Evolutionary conservation across 345 rosid genomes (phyloP), one percentile per base, ranked within the genome.

Genomic region (Dipteronia sinensis): DNA sequence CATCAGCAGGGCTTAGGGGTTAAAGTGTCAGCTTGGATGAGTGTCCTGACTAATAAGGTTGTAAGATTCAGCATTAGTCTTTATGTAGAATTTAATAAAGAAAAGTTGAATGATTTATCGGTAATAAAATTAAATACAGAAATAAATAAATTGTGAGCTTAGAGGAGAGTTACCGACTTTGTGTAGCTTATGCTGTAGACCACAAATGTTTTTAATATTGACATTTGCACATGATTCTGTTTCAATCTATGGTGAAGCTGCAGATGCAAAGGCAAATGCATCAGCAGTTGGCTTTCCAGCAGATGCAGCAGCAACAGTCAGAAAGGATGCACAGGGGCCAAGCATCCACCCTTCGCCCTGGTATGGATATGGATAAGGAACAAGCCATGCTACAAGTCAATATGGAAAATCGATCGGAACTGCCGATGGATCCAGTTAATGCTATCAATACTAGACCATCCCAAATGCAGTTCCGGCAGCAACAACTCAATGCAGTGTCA

Each of bases 321-420:
- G 97, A 92, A 74, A 83, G 88, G 79, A 64, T 86, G 65, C 93
- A 91, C 25, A 87, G 91, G 80, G 92, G 89, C 23, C 94, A 88
- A 82, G 79, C 79, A 53, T 72, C 97, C 73, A 81, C 86, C 62
- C 82, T 89, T 68, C 89, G 91, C 78, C 88, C 94, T 34, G 86
- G 70, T 53, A 85, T 87, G 86, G 99, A 91, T 27, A 83, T 88
- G 70, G 96, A 90, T 62, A 95, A 92, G 80, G 97, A 89, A 78
- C 84, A 90, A 83, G 88, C 91, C 49, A 15, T 87, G 85, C 94
- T 91, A 53, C 94, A 88, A 85, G 99, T 93, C 76, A 92, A 92
- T 88, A 58, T 88, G 40, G 99, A 95, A 83, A 89, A 82, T 81
- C 85, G 89, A 38, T 81, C 95, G 40, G 98, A 95, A 55, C 51